Conservation (phyloP, 371 early-diverging fungal genomes). For the Apophysomyces ossiformis region DNA sequence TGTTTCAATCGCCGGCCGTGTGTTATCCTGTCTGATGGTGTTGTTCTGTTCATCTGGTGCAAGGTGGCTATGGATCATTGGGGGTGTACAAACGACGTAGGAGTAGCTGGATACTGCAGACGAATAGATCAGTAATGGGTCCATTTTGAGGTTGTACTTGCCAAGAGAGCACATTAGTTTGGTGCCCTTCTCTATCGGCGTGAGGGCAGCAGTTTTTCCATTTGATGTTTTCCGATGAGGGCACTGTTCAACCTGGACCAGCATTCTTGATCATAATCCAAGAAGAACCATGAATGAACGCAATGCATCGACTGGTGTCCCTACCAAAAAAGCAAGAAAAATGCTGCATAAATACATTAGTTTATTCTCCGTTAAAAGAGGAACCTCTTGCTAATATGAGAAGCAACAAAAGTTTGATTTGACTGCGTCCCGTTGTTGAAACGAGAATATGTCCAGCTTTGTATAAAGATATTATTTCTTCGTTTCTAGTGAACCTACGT, state of each 20-base stretch:
- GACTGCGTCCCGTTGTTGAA: too few species aligned
- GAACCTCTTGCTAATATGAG: too few species aligned
- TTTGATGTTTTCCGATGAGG: neutral
- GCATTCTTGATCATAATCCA: neutral
- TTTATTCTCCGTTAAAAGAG: too few species aligned
- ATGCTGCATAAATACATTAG: too few species aligned
- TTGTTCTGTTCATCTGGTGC: constrained; percentile 10
- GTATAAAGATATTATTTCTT: too few species aligned
- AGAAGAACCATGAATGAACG: constrained; percentile 1
- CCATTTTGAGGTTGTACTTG: neutral
- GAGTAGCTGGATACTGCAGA: constrained; percentile 4
- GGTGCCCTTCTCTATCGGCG: neutral
- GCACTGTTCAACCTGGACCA: constrained; percentile 2
- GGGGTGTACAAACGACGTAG: constrained; percentile 10
- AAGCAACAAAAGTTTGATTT: too few species aligned
- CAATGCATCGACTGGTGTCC: neutral
- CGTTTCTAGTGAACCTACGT: too few species aligned
- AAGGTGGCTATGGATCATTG: constrained; percentile 9
- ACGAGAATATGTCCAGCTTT: too few species aligned
- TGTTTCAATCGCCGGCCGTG: constrained; percentile 8
- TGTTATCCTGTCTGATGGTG: constrained; percentile 8
- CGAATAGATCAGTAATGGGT: neutral
- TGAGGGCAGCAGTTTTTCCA: neutral
- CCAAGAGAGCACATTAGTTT: neutral
- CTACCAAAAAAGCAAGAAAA: neutral